phyloP scores from a whole-genome alignment of 192 early-diverging fungal genomes.

The Glomus cerebriforme region DNA sequence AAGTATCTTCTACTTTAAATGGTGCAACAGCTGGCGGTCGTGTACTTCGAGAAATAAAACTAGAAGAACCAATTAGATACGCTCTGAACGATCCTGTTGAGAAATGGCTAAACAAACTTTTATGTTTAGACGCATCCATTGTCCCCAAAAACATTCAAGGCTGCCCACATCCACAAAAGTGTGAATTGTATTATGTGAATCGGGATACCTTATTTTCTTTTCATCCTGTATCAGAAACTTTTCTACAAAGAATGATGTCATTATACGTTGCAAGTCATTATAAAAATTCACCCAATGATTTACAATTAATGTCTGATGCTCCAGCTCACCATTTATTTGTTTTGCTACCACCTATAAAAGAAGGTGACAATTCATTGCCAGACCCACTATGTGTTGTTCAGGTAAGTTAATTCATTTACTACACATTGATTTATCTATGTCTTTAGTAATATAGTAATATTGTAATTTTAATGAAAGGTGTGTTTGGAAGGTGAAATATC shows the following conservation, averaged over 20 bases:
- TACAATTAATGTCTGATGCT: conserved; percentile 97
- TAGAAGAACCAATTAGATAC: conserved; percentile 96
- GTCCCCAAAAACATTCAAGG: conserved; percentile 73
- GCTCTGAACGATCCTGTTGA: conserved; percentile 84
- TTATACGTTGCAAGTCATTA: conserved; percentile 98
- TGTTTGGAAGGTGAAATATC: conserved; percentile 96
- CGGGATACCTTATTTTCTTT: conserved; percentile 98
- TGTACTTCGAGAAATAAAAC: conserved; percentile 84
- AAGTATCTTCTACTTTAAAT: conserved; percentile 38
- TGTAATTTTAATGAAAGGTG: conserved; percentile 56
- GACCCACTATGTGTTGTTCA: conserved; percentile 92
- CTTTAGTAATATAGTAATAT: neutral
- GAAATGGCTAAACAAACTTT: conserved; percentile 91
- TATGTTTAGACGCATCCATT: conserved; percentile 89
- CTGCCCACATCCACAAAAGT: conserved; percentile 90
- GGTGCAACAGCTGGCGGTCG: conserved; percentile 59
- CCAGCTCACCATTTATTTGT: conserved; percentile 98
- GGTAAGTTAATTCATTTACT: neutral
- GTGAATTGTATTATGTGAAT: conserved; percentile 96
- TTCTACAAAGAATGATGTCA: conserved; percentile 97
- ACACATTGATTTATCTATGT: neutral
- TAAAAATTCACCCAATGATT: conserved; percentile 98
- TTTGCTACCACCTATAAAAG: conserved; percentile 85
- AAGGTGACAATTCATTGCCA: conserved; percentile 70
- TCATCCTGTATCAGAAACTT: conserved; percentile 94